phyloP scores from a whole-genome alignment of 1,139 yeast species.

The Debaryomyces fabryi region DNA sequence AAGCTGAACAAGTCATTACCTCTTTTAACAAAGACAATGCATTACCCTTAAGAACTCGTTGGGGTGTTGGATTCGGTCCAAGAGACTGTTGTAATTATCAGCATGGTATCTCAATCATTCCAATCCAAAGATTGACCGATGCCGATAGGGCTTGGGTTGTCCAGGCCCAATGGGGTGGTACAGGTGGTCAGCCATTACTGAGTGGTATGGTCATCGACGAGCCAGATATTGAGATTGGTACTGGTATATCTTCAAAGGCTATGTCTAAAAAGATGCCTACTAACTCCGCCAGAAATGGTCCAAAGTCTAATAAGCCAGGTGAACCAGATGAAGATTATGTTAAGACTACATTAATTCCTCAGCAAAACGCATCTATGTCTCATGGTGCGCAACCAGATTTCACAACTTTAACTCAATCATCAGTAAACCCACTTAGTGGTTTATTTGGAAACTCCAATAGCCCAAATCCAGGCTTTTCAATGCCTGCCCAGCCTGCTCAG shows the following conservation, averaged over 20 bases:
- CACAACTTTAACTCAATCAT: constrained; percentile 36
- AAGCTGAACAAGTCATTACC: constrained; percentile 79
- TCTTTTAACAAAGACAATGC: constrained; percentile 53
- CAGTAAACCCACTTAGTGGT: constrained; percentile 56
- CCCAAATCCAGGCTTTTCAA: constrained; percentile 8
- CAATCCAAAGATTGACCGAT: constrained; percentile 84
- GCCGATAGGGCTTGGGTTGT: constrained; percentile 92
- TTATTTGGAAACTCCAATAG: constrained; percentile 36
- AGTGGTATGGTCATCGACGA: constrained; percentile 90
- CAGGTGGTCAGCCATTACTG: constrained; percentile 84
- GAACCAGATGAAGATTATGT: constrained; percentile 54
- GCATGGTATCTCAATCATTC: constrained; percentile 85
- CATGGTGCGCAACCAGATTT: constrained; percentile 42
- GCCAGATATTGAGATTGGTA: constrained; percentile 96
- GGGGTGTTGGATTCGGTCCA: constrained; percentile 99
- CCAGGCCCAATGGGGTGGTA: constrained; percentile 95
- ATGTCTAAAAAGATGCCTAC: constrained; percentile 88
- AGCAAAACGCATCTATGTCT: constrained; percentile 24
- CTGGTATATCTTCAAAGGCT: constrained; percentile 92
- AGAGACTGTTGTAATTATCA: constrained; percentile 97
- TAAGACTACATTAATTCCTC: constrained; percentile 37
- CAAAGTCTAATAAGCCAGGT: constrained; percentile 73
- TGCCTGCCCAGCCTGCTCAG: constrained; percentile 16
- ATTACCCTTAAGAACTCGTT: constrained; percentile 75
- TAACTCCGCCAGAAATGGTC: constrained; percentile 83